Conservation (phyloP, 1,139 yeast species). For the Pichia sp. region DNA sequence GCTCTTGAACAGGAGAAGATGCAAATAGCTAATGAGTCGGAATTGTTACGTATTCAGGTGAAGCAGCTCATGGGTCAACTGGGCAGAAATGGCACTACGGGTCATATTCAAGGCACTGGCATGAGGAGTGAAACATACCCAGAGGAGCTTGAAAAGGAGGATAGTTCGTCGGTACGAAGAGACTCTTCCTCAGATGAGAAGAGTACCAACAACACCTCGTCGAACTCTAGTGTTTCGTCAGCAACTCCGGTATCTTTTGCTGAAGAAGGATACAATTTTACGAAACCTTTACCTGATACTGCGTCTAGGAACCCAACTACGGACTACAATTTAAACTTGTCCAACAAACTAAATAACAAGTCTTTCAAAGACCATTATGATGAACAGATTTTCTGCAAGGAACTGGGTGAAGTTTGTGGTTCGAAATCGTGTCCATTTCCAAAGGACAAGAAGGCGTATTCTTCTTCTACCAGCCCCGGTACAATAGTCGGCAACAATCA, state of each 20-base stretch:
- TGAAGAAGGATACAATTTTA: neutral
- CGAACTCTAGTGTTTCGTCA: conserved; percentile 15
- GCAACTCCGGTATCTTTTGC: conserved; percentile 4
- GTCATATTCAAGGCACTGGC: neutral
- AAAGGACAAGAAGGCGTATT: conserved; percentile 27
- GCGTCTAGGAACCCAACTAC: neutral
- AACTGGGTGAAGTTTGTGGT: conserved; percentile 80
- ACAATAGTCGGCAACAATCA: neutral
- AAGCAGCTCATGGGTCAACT: conserved; percentile 70
- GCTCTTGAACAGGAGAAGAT: conserved; percentile 65
- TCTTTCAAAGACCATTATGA: conserved; percentile 42
- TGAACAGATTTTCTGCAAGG: conserved; percentile 63
- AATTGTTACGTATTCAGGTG: conserved; percentile 72
- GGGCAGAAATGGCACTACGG: neutral
- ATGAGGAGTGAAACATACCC: conserved; percentile 16
- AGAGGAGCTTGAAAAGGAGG: neutral
- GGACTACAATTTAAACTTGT: neutral
- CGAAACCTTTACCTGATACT: neutral
- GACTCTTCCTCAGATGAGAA: conserved; percentile 7
- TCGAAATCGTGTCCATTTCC: conserved; percentile 70
- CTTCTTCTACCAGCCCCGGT: neutral
- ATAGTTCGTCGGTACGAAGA: conserved; percentile 2
- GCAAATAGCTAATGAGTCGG: conserved; percentile 60
- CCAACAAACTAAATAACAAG: conserved; percentile 20
- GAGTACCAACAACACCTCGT: conserved; percentile 3